Base-by-base conservation (phyloP, 106 monocot species). In the Narthecium ossifragum region DNA sequence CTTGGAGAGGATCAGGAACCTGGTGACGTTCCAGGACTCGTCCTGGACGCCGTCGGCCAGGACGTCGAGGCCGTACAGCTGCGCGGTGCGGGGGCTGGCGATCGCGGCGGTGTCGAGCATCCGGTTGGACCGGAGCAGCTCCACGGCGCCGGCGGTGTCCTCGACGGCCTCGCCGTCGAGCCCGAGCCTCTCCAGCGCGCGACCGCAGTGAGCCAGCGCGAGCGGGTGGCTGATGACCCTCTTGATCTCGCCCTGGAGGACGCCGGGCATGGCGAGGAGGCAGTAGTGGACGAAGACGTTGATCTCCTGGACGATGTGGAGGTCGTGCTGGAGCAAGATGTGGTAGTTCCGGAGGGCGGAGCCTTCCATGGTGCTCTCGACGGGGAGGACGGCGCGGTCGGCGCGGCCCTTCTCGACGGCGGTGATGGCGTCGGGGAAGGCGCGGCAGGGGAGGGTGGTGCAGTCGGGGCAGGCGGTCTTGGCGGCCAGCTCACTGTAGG, bases 181-280 rank as follows among this genome's bases (percentile, higher is more conserved):
- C 20, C 81, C 86, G 37, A 85, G 78, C 36, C 54, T 70, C 52
- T 64, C 38, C 37, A 85, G 77, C 26, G 78, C 70, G 23, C 81
- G 81, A 58, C 65, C 80, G 78, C 86, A 86, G 78, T 86, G 86
- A 6, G 86, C 77, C 3, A 86, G 71, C 27, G 81, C 81, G 74
- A 75, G 71, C 17, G 86, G 86, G 56, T 86, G 86, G 64, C 77
- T 78, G 37, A 86, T 86, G 14, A 86, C 81, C 43, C 68, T 61
- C 65, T 74, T 70, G 26, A 86, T 73, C 68, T 75, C 67, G 32
- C 59, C 46, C 6, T 48, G 26, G 39, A 60, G 61, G 53, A 86
- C 86, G 49, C 86, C 86, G n/a, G 86, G 86, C 68, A 86, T 81
- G 50, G 86, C 86, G 17, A 86, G 78, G 18, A 86, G 74, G 71